Evolutionary conservation across 768 basidiomycete genomes (phyloP), one percentile per base, ranked within the genome.

Genomic region (Amanita rimosa): DNA sequence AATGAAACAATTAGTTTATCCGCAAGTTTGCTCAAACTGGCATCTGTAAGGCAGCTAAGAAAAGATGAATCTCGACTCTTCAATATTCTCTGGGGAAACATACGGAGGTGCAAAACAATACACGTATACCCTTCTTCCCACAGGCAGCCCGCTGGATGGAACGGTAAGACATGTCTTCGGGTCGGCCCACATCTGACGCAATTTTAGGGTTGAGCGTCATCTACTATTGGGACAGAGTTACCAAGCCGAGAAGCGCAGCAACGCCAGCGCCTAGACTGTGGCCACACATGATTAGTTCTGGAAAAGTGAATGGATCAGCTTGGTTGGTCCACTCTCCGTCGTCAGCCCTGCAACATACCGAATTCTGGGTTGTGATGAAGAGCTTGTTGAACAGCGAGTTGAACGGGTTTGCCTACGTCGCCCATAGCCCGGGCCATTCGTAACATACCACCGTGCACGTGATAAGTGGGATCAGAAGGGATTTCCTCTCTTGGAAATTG

Each of bases 201-300:
- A 34, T 19, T 14, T 22, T 8, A 34, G 22, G n/a, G 36, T 26
- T 17, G 31, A 43, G 16, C 8, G 17, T 19, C 17, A 16, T 17
- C 29, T 21, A 9, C 6, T 19, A 33, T 35, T 21, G 26, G 39
- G 52, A 22, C 11, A 26, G 24, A 62, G 78, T 60, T 55, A 84
- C 85, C 66, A 91, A 64, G 38, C 81, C 86, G 36, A 90, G 68
- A 22, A 91, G 67, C 2, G 77, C 75, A 33, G 84, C 86, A 2
- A 91, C 85, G 1, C 86, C 89, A 19, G 87, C 86, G 14, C 89
- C 89, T 2, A 91, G 74, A 62, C 84, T 86, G 59, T 92, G 89
- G 24, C 89, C 89, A 55, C 83, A 85, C 35, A 92, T 64, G 10
- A 89, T 76, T 21, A 92, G 67, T 50, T 85, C 81, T 83, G 49